phyloP scores from a whole-genome alignment of 768 basidiomycete species.

The Mycena haematopus region DNA sequence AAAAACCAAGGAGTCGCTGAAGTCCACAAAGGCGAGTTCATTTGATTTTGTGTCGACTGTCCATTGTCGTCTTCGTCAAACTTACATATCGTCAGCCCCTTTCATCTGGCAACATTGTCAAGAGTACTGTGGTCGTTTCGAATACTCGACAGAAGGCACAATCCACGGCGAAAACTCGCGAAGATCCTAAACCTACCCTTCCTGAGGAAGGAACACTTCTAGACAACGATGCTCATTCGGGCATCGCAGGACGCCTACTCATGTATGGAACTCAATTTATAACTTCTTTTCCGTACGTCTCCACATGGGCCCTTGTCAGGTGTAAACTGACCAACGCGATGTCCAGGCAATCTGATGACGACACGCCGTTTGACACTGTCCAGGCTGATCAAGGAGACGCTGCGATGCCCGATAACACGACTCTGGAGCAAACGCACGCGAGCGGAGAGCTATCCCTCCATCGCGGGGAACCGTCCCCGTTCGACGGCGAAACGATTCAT shows the following conservation, averaged over 20 bases:
- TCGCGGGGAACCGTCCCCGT: neutral
- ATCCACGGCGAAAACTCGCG: neutral
- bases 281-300: constrained; percentile 1
- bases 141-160: neutral
- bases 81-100: neutral
- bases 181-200: neutral
- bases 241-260: constrained; percentile 10
- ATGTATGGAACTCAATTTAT: constrained; percentile 11
- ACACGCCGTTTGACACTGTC: neutral
- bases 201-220: neutral
- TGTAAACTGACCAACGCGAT: neutral
- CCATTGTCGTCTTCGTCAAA: neutral
- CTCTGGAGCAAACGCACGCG: neutral
- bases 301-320: neutral
- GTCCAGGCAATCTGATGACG: constrained; percentile 1
- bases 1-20: neutral
- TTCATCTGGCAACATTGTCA: neutral
- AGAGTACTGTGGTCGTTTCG: neutral
- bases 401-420: neutral
- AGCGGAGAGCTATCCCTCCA: neutral
- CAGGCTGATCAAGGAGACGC: neutral
- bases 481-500: neutral
- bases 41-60: too few species aligned
- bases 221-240: neutral
- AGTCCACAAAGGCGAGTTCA: neutral